These are phyloP conservation scores for Trichoderma sp. DNA, from an alignment of 2,329 filamentous ascomycete species.

Conservation along the genomic window DNA sequence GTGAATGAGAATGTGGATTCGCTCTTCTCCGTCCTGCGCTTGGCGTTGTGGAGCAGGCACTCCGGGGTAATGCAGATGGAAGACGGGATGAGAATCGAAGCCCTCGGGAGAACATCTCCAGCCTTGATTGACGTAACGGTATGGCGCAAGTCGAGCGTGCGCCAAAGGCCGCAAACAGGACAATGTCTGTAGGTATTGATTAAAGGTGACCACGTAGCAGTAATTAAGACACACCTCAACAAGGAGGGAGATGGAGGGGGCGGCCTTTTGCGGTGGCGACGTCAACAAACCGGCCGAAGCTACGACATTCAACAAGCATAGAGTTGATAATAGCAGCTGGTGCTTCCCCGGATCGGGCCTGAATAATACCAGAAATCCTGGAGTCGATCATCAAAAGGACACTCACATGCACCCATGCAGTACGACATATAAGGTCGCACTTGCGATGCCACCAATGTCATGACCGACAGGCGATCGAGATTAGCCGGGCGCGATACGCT, in stretches of 20 bases:
- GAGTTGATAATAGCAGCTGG: not conserved
- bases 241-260: not conserved
- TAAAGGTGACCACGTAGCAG: not conserved
- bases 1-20: slow-evolving; percentile 5
- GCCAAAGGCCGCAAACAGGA: not conserved
- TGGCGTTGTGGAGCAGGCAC: slow-evolving; percentile 8
- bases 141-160: not conserved
- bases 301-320: too few relatives aligned
- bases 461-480: too few relatives aligned
- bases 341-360: not conserved
- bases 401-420: too few relatives aligned
- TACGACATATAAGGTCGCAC: too few relatives aligned
- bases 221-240: not conserved
- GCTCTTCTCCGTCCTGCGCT: not conserved
- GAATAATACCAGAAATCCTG: not conserved
- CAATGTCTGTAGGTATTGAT: not conserved
- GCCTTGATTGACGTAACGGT: slow-evolving; percentile 1
- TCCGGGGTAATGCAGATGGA: slow-evolving; percentile 8
- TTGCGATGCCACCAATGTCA: too few relatives aligned
- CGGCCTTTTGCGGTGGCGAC: not conserved
- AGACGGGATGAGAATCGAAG: not conserved
- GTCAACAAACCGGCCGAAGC: too few relatives aligned
- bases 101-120: not conserved
- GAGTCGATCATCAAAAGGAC: too few relatives aligned
- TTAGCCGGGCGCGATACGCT: too few relatives aligned